Conservation (phyloP, 768 basidiomycete species). For the Lactarius psammicola region DNA sequence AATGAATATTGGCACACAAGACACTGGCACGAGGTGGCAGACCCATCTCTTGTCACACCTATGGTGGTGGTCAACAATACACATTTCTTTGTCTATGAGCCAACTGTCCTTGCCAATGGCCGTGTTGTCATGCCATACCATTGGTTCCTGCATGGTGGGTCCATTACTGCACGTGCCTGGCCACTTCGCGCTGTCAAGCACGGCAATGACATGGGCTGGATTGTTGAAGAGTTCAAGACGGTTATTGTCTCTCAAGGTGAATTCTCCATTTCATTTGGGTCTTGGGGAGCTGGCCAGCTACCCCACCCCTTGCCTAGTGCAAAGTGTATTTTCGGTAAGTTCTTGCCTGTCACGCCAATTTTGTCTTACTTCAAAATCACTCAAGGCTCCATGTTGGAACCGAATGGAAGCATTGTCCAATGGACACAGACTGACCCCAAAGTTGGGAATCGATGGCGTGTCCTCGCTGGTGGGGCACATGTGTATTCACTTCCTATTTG, state of each 20-base stretch:
- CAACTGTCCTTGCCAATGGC: too few species aligned
- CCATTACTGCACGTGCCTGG: not conserved
- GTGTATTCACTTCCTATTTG: slow-evolving; percentile 39
- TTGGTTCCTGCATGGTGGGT: not conserved
- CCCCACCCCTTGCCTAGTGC: not conserved
- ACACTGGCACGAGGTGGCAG: not conserved
- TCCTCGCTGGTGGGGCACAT: slow-evolving; percentile 13
- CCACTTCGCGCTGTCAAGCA: not conserved
- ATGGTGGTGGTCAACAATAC: not conserved
- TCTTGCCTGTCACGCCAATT: too few species aligned
- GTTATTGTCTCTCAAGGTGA: not conserved
- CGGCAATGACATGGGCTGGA: not conserved
- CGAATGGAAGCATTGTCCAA: not conserved
- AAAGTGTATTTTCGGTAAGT: not conserved
- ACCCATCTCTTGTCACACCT: not conserved
- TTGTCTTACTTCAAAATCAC: not conserved
- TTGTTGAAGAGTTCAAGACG: not conserved
- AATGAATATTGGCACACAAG: not conserved
- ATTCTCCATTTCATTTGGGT: not conserved
- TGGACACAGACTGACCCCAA: not conserved
- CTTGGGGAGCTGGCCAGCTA: not conserved
- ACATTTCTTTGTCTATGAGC: not conserved
- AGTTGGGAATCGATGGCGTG: not conserved
- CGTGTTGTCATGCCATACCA: not conserved
- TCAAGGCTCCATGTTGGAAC: not conserved